Conservation (phyloP, 192 early-diverging fungal species). For the Coemansia sp. region DNA sequence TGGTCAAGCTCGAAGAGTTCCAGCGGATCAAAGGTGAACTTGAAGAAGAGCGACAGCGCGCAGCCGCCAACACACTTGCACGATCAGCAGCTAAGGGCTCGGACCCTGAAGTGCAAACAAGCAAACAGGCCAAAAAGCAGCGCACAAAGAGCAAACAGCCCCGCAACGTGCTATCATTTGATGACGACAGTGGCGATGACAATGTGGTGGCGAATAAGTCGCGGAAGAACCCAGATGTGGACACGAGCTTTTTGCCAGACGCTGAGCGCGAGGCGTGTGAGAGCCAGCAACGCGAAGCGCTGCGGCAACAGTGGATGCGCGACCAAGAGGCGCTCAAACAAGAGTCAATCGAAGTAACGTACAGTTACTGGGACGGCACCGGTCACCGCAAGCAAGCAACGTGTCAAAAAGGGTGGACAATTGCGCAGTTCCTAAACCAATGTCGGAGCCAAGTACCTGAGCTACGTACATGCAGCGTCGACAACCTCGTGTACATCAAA, state of each 20-base stretch:
- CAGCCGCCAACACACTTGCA: conserved; percentile 63
- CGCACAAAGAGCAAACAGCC: conserved; percentile 62
- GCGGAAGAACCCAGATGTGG: conserved; percentile 84
- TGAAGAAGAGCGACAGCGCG: conserved; percentile 77
- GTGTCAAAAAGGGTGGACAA: conserved; percentile 84
- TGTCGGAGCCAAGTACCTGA: conserved; percentile 82
- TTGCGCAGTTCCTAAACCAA: conserved; percentile 81
- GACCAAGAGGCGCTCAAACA: conserved; percentile 84
- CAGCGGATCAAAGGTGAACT: conserved; percentile 78
- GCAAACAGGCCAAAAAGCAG: conserved; percentile 49
- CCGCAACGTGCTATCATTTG: conserved; percentile 75
- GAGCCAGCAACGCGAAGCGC: conserved; percentile 64
- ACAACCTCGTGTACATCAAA: conserved; percentile 89
- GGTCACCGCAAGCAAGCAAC: conserved; percentile 83
- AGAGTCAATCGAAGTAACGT: conserved; percentile 82
- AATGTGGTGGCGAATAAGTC: conserved; percentile 38
- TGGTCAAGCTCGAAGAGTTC: conserved; percentile 88
- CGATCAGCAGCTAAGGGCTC: neutral
- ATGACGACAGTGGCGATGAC: conserved; percentile 29
- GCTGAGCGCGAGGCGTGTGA: conserved; percentile 82
- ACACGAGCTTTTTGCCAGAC: conserved; percentile 92
- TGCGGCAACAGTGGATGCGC: conserved; percentile 79
- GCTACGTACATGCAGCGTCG: conserved; percentile 75
- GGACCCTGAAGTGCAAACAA: neutral
- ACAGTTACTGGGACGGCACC: conserved; percentile 96